Percentiles rank a stretch among this genome's conserved stretches.
Evolutionary conservation across 202 grass and related monocot genomes (phyloP).

Genomic region (Musa balbisiana): DNA sequence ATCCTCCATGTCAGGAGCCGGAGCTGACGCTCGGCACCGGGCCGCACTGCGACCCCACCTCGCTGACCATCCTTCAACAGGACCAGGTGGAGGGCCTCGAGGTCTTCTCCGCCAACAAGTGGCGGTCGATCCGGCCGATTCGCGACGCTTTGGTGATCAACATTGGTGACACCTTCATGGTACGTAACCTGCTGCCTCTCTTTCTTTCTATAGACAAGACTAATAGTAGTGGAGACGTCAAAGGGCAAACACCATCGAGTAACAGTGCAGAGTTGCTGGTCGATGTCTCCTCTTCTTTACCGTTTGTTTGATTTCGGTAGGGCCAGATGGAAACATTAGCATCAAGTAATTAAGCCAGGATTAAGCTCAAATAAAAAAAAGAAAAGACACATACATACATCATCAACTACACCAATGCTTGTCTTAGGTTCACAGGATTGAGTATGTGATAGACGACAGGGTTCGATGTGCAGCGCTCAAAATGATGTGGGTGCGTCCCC

Average conservation of each 20-base stretch:
- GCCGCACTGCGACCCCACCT: slow-evolving; percentile 10
- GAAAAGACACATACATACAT: too few species aligned
- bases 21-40: slow-evolving; percentile 17
- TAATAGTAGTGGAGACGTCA: too few species aligned
- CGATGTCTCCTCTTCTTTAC: too few species aligned
- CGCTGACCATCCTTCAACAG: slow-evolving; percentile 15
- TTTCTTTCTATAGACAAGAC: background rate
- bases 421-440: too few species aligned
- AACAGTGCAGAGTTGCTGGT: too few species aligned
- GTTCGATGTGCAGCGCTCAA: too few species aligned
- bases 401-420: too few species aligned
- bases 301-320: background rate
- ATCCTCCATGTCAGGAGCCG: slow-evolving; percentile 16
- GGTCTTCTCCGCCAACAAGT: slow-evolving; percentile 1
- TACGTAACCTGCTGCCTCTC: background rate
- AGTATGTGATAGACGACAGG: too few species aligned
- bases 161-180: slow-evolving; percentile 17
- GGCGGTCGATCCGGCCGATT: slow-evolving; percentile 4
- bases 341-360: background rate
- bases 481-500: too few species aligned
- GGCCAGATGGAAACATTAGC: background rate
- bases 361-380: background rate
- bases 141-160: slow-evolving; percentile 7
- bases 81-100: slow-evolving; percentile 10
- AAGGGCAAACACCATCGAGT: too few species aligned